Evolutionary conservation across 2,329 filamentous ascomycete genomes (phyloP), one percentile per base, ranked within the genome.

Genomic region (Aspergillus viridinutans): DNA sequence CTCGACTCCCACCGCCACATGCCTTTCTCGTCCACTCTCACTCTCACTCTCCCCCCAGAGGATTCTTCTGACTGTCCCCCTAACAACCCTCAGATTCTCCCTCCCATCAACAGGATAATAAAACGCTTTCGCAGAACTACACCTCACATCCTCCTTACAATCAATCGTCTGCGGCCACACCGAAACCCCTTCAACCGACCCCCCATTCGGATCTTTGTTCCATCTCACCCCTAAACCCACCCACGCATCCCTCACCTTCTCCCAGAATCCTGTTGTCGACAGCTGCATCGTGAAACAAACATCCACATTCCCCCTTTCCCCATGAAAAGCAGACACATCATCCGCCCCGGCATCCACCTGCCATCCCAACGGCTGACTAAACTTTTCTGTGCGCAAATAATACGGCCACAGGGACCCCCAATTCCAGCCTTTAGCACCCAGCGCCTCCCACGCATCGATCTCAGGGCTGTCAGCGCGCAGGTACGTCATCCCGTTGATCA

Each of bases 401-500:
- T 21, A 48, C 17, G n/a, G 48, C 48, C 25, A 40, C 56, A 62
- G 54, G 17, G 38, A 20, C 9, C 58, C 47, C 2, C 61, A 60
- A 6, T 61, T 62, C 72, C 72, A 74, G 3, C 64, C 62, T 14
- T 64, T 54, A 40, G 71, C 69, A 6, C 63, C 66, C 2, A 72
- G 49, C 25, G 67, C 59, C 2, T 67, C 71, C 73, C 72, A 74
- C 43, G 68, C 63, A 43, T 74, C 62, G 48, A 69, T 68, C 51
- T 73, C 72, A 29, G 68, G 57, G 9, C 50, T 51, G 3, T 65
- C 66, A 7, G 67, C 67, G 1, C 69, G 65, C 2, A 77, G 79
- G 67, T 76, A 86, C 32, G 78, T 64, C 68, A 73, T 68, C 53
- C 69, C 73, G 51, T 74, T 74, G 59, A 73, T 71, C 3, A 58